Evolutionary conservation across 805 yeast genomes (phyloP), one percentile per base, ranked within the genome.

Genomic region (Zygotorulaspora florentina): DNA sequence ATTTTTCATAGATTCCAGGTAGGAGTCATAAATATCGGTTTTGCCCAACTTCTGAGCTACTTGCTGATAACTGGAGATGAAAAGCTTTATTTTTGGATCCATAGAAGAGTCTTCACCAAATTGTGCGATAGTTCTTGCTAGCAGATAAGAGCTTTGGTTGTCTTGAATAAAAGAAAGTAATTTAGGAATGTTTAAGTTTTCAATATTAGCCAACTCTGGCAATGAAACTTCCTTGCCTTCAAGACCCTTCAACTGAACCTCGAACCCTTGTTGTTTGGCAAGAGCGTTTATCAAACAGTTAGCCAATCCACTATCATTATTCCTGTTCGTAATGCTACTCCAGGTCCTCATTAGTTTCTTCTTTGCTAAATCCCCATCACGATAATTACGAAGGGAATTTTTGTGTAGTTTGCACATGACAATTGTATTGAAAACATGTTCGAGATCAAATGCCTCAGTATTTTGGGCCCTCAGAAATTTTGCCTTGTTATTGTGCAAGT

Each of bases 331-430:
- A 12, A 55, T 51, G 11, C 43, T 52, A 8, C 35, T 41, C 62
- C 64, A 64, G 11, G 57, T 56, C 10, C 33, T 50, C 13, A 40
- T 30, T 10, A 61, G 43, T 44, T 62, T 62, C 35, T 43, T 55
- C 16, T 27, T 26, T 7, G 64, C 56, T 16, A 48, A 40, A 10
- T 35, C 48, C 26, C 43, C 35, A 27, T 61, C 59, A 8, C 45
- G 42, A 25, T 51, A 54, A 6, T 50, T 30, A 16, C 44, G 39
- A 8, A 51, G 27, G 6, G 42, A 44, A 36, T 56, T 54, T 49
- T 65, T 57, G 18, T 62, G 65, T 30, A 63, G 31, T 35, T 54
- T 56, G 48, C 65, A 61, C 53, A 57, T 55, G n/a, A 59, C 4
- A 17, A 61, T 34, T 1, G 63, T 50, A 43, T 61, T 61, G 40